Conservation (phyloP, 2,329 filamentous ascomycete genomes). For the Aspergillus sp. region DNA sequence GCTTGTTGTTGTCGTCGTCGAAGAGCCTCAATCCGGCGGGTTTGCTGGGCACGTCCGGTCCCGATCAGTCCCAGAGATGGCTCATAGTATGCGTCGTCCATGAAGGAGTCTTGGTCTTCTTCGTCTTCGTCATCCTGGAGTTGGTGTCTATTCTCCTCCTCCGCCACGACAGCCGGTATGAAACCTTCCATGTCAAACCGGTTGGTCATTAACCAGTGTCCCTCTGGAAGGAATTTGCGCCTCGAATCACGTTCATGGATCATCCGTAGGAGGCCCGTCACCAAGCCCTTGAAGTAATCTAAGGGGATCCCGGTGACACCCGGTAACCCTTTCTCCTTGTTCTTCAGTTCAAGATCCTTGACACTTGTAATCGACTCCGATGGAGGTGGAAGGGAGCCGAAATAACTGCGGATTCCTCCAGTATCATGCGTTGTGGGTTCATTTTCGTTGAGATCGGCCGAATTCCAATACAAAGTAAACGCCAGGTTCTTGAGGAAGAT, state of each 20-base stretch:
- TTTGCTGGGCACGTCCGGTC: constrained; percentile 60
- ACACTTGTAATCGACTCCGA: constrained; percentile 23
- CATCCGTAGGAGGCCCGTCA: constrained; percentile 78
- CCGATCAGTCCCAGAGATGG: constrained; percentile 47
- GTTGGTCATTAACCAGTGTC: constrained; percentile 92
- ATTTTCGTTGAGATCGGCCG: constrained; percentile 59
- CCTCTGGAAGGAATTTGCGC: constrained; percentile 74
- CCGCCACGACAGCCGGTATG: constrained; percentile 77
- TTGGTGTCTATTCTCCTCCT: constrained; percentile 74
- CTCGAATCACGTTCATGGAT: constrained; percentile 92
- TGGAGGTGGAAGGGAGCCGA: constrained; percentile 28
- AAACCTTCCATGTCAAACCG: constrained; percentile 86
- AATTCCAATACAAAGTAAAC: constrained; percentile 84
- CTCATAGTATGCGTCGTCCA: constrained; percentile 35
- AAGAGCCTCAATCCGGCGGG: constrained; percentile 60
- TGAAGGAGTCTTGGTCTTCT: constrained; percentile 48
- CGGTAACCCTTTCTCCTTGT: constrained; percentile 50
- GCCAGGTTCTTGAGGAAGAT: constrained; percentile 86
- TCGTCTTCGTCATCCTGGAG: constrained; percentile 63
- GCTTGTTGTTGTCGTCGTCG: constrained; percentile 64
- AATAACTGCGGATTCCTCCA: constrained; percentile 47
- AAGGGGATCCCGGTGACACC: constrained; percentile 71
- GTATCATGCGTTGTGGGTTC: constrained; percentile 33
- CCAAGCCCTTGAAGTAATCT: constrained; percentile 72
- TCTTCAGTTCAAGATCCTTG: constrained; percentile 36